Evolutionary conservation across 352 stramenopile species (phyloP).

Genomic region (Phytophthora fragariaefolia): DNA sequence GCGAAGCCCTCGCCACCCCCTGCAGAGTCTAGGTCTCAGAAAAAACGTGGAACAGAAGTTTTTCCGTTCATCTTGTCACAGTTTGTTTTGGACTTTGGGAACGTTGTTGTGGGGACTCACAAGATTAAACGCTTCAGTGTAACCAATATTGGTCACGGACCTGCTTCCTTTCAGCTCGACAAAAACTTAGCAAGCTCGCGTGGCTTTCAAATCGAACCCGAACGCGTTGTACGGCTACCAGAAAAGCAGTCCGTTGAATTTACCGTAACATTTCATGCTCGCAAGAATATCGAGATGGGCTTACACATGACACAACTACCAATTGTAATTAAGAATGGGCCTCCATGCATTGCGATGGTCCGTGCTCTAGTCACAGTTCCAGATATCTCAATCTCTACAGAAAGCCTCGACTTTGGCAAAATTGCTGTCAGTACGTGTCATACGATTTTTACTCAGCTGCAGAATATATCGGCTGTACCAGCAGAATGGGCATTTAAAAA

Average conservation of each 20-base stretch:
- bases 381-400: constrained; percentile 83
- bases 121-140: constrained; percentile 94
- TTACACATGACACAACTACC: constrained; percentile 82
- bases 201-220: constrained; percentile 94
- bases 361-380: constrained; percentile 92
- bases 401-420: constrained; percentile 91
- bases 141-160: constrained; percentile 89
- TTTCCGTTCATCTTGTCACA: constrained; percentile 88
- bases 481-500: constrained; percentile 94
- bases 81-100: constrained; percentile 95
- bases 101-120: constrained; percentile 92
- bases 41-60: constrained; percentile 40
- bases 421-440: constrained; percentile 90
- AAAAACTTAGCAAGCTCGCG: constrained; percentile 88
- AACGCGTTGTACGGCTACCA: constrained; percentile 92
- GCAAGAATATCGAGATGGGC: constrained; percentile 87
- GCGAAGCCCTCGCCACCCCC: constrained; percentile 1
- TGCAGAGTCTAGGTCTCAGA: constrained; percentile 28
- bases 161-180: constrained; percentile 92
- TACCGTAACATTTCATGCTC: constrained; percentile 90
- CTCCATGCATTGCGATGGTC: constrained; percentile 86
- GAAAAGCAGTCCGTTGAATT: constrained; percentile 92
- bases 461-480: constrained; percentile 90
- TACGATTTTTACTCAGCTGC: constrained; percentile 90
- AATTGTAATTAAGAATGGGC: constrained; percentile 91